Evolutionary conservation across 2,329 filamentous ascomycete genomes (phyloP), one percentile per base, ranked within the genome.

Genomic region (Thyridium curvatum): DNA sequence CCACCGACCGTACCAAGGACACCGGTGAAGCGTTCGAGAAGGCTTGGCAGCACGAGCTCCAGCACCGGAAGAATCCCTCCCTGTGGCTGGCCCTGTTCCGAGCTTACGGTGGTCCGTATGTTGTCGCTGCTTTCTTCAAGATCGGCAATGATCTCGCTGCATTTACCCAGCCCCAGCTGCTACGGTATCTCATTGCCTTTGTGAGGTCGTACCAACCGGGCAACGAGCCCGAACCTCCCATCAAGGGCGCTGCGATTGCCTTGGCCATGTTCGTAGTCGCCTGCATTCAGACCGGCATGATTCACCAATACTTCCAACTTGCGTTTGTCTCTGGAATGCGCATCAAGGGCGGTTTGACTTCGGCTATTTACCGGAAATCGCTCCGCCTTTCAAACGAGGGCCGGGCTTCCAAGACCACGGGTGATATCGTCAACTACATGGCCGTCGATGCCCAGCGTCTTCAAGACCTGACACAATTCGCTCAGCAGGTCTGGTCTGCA

Each of bases 401-500:
- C 8, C 79, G 91, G 39, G 77, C 89, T 3, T 66, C 81, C 33
- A 96, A 97, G 65, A 86, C 87, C 1, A 98, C 93, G 0, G 93
- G 93, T 41, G 94, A 98, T 54, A 97, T 98, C 54, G 93, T 98
- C 59, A 98, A 98, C 58, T 93, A 95, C 64, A 98, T 98, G 91
- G 93, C 94, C 34, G 91, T 98, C 9, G 93, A 98, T 58, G 91
- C 91, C 12, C 93, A 98, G 62, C 84, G 94, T 48, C 74, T 98
- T 14, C 86, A 96, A 54, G 93, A 98, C 62, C 69, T 98, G 41
- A 88, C 91, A 3, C 94, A 98, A 55, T 98, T 93, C 58, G 89
- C 87, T 14, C 90, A 94, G 57, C 91, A 97, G 60, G 68, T 94
- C 10, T 96, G 93, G 89, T 96, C 90, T 32, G 91, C 94, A 3